Base-by-base conservation (phyloP, 176 grass and related monocot species). In the Phyllostachys edulis region DNA sequence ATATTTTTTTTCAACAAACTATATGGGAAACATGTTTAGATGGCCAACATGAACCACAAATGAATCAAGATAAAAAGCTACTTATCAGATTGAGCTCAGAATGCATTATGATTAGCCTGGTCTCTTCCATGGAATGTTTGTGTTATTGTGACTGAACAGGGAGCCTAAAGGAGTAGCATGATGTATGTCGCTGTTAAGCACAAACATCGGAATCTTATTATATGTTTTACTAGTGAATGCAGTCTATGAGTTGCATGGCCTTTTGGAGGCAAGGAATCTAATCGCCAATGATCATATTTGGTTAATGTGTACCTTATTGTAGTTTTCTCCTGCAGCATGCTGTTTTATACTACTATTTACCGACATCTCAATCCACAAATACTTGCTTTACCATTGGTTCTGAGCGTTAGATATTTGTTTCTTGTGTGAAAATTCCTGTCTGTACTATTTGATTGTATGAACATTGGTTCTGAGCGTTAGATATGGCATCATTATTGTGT, bases 251-350 rank as follows among this genome's bases (percentile, higher is more conserved):
- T 18, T 88, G 88, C 81, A 80, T 82, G 83, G 80, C 56, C 82
- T 93, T 90, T 90, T 79, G 85, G 88, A 85, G 77, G 85, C 86
- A 94, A 85, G 52, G 86, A 91, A 94, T 91, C 82, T 85, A 60
- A 78, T 75, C 76, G 82, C 74, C 50, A 78, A 80, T 86, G 78
- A 88, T 82, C 37, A 70, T 63, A 71, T 93, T 82, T 85, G 76
- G 81, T 76, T 82, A 79, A 79, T 69, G 14, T 73, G 69, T 41
- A 57, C 11, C 40, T 59, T 24, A 60, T 32, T 74, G 6, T 75
- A 59, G 60, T 74, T 84, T 38, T n/a, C 26, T 39, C 24, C 11
- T 42, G 36, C 7, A 82, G 13, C 26, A 61, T 81, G 15, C 20
- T 59, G 36, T 6, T 75, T 67, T 27, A 38, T 47, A 42, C 50